Conservation (phyloP, 2,329 filamentous ascomycete species). For the Venturia oleaginea region DNA sequence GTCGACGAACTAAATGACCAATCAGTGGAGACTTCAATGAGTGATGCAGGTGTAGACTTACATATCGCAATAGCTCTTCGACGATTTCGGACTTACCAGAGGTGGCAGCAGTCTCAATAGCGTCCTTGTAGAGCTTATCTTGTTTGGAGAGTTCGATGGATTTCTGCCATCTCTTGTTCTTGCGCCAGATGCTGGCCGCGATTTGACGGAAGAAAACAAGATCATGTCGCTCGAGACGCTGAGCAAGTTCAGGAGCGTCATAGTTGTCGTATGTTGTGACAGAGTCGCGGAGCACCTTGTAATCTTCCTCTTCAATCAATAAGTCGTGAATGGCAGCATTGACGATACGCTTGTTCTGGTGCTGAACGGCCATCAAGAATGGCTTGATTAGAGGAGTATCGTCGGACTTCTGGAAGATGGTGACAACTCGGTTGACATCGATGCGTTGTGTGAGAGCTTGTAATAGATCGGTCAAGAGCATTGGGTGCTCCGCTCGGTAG, state of each 20-base stretch:
- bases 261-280: constrained; percentile 99
- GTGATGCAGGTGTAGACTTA: constrained; percentile 48
- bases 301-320: constrained; percentile 96
- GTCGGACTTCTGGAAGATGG: constrained; percentile 97
- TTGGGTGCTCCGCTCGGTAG: constrained; percentile 94
- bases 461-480: constrained; percentile 88
- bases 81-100: constrained; percentile 87
- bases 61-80: constrained; percentile 90
- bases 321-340: constrained; percentile 98
- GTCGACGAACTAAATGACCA: constrained; percentile 71
- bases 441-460: constrained; percentile 87
- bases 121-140: constrained; percentile 99
- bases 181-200: constrained; percentile 95
- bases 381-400: constrained; percentile 98
- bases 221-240: constrained; percentile 92
- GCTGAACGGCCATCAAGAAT: constrained; percentile 91
- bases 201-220: constrained; percentile 99
- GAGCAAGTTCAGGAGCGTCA: constrained; percentile 84
- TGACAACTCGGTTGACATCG: constrained; percentile 97
- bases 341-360: constrained; percentile 95
- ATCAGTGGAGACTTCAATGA: constrained; percentile 27
- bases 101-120: constrained; percentile 92
- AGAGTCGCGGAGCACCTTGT: constrained; percentile 96
- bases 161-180: constrained; percentile 99
- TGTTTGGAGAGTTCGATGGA: constrained; percentile 96